Conservation (phyloP, 2,329 filamentous ascomycete species). For the Penicillium expansum region DNA sequence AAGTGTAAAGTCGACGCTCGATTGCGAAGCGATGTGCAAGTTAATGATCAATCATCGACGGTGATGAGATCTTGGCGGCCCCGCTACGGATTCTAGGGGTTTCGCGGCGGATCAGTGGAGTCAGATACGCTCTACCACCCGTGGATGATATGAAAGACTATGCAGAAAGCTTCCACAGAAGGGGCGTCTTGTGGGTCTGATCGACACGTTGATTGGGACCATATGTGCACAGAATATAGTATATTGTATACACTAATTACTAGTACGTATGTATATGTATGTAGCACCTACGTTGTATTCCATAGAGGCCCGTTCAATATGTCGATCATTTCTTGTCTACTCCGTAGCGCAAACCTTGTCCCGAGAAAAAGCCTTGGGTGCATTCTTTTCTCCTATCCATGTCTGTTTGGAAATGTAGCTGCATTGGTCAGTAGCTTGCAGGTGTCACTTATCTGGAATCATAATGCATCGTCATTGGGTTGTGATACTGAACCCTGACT, state of each 20-base stretch:
- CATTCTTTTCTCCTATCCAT: slow-evolving; percentile 20
- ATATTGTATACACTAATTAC: background rate
- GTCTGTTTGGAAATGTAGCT: slow-evolving; percentile 12
- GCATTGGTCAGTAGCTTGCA: slow-evolving; percentile 6
- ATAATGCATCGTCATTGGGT: slow-evolving; percentile 7
- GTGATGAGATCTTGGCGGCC: slow-evolving; percentile 4
- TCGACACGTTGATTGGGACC: slow-evolving; percentile 18
- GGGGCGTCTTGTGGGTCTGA: slow-evolving; percentile 12
- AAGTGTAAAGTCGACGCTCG: background rate
- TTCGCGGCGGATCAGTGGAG: slow-evolving; percentile 10
- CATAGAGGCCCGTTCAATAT: slow-evolving; percentile 14
- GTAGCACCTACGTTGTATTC: background rate
- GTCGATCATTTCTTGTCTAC: slow-evolving; percentile 21
- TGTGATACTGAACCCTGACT: background rate
- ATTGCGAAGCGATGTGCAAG: slow-evolving; percentile 2
- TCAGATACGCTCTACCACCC: background rate
- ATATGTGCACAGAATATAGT: slow-evolving; percentile 8
- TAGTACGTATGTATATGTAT: background rate
- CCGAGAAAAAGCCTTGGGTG: background rate
- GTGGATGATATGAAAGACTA: background rate
- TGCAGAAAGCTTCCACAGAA: background rate
- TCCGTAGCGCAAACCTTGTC: slow-evolving; percentile 17
- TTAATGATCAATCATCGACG: slow-evolving; percentile 2
- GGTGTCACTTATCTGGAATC: background rate
- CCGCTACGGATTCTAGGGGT: background rate